A percentile compares a stretch with the other conserved stretches of the same genome.
Evolutionary conservation across 495 filamentous ascomycete species (phyloP).

Genomic region (Penicillium egyptiacum): DNA sequence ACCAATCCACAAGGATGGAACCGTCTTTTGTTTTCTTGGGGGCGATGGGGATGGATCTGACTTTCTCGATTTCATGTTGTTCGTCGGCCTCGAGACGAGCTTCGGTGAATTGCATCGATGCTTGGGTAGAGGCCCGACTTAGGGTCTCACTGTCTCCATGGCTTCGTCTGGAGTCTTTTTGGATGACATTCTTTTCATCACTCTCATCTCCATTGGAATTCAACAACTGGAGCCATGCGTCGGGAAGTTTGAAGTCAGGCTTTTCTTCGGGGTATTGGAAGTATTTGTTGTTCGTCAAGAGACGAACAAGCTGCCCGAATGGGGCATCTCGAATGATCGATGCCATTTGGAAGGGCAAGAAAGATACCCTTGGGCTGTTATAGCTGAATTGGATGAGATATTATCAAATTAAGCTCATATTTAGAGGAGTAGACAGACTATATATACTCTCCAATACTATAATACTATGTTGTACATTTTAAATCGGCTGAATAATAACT

Average conservation of each 20-base stretch:
- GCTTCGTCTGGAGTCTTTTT: background rate
- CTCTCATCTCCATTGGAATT: conserved; percentile 2
- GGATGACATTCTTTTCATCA: conserved; percentile 16
- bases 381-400: background rate
- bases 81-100: conserved; percentile 42
- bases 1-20: conserved; percentile 55
- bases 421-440: background rate
- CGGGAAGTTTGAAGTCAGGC: conserved; percentile 50
- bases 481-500: too few species aligned
- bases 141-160: conserved; percentile 15
- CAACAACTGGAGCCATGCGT: conserved; percentile 40
- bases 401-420: background rate
- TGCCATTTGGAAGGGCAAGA: conserved; percentile 18
- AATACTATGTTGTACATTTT: too few species aligned
- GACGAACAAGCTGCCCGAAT: conserved; percentile 54
- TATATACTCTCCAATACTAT: background rate
- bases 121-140: conserved; percentile 15
- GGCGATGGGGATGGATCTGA: conserved; percentile 47
- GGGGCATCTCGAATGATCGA: conserved; percentile 50
- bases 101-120: conserved; percentile 37
- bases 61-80: conserved; percentile 36
- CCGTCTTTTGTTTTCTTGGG: conserved; percentile 43
- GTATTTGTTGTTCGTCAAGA: conserved; percentile 47
- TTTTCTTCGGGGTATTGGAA: conserved; percentile 58
- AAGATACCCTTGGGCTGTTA: background rate